Evolutionary conservation across 495 filamentous ascomycete genomes (phyloP).

Genomic region (Neurospora hispaniola): DNA sequence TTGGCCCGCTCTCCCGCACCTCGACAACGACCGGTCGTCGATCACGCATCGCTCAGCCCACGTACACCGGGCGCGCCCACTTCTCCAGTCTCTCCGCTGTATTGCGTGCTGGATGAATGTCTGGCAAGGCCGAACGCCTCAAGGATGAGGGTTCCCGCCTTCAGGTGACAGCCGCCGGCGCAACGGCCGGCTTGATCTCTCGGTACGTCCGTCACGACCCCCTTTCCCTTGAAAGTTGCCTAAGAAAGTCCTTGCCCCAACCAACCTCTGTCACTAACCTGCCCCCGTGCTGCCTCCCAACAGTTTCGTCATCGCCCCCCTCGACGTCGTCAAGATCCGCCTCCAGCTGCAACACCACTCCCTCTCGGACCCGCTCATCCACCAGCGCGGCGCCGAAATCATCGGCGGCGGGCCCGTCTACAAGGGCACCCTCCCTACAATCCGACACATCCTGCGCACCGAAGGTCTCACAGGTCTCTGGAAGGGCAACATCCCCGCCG

Average conservation of each 20-base stretch:
- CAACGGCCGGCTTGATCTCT: conserved; percentile 79
- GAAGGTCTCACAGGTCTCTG: conserved; percentile 85
- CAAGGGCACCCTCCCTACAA: conserved; percentile 68
- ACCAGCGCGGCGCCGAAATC: conserved; percentile 17
- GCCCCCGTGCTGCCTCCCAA: neutral
- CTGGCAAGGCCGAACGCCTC: conserved; percentile 45
- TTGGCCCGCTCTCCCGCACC: neutral
- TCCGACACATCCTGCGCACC: conserved; percentile 59
- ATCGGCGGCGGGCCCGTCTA: conserved; percentile 53
- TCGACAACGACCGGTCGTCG: neutral
- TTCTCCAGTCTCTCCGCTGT: neutral
- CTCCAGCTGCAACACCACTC: conserved; percentile 83
- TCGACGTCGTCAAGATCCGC: conserved; percentile 96
- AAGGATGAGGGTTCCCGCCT: conserved; percentile 87
- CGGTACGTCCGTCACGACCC: conserved; percentile 64
- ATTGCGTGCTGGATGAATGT: conserved; percentile 22
- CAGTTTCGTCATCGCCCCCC: conserved; percentile 82
- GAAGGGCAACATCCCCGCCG: conserved; percentile 97
- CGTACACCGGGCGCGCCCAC: neutral
- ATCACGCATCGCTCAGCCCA: neutral
- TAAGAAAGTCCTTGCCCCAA: neutral
- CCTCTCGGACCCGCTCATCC: conserved; percentile 53
- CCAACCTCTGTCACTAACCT: neutral
- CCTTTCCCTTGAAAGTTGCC: neutral
- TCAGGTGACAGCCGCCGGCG: conserved; percentile 77